Evolutionary conservation across 2,329 filamentous ascomycete species (phyloP), one percentile per base, ranked within the genome.

Genomic region (Curvularia lunata): DNA sequence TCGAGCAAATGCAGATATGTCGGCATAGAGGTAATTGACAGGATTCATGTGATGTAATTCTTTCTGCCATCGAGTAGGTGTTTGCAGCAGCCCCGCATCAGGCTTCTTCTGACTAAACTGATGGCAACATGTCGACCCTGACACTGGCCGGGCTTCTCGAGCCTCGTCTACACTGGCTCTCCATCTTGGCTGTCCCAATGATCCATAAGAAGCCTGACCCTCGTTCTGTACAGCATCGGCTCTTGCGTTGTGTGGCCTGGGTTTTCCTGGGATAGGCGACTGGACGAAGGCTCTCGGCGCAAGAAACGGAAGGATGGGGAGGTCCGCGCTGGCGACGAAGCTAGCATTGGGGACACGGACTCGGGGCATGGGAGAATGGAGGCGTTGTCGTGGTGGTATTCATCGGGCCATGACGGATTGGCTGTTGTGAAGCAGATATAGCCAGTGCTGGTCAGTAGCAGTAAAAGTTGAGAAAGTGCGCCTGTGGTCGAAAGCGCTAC

Each of bases 281-380:
- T 64, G 67, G 63, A 62, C 66, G 56, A 72, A 74, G 56, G 67
- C 69, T 57, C 75, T 66, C 28, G 77, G 77, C 21, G 76, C 76
- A 52, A 79, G 75, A 58, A 78, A 77, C 10, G 76, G 74, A 18
- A 79, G 72, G 48, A 77, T 41, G 40, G 73, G 72, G 38, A 58
- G 61, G 43, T 73, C 70, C 16, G 64, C 65, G 66, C 63, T 61
- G 68, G 73, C 66, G 61, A 69, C 57, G 65, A 66, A 65, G 70
- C 72, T 68, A 61, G 63, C 69, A 69, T 75, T 66, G 46, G 68
- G 65, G 46, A 72, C 18, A 46, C 60, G 65, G 54, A 69, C 67
- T 64, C 66, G 72, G 69, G 71, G 72, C 74, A 77, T 77, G 65
- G 59, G 64, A 59, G 63, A 38, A 60, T 5, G 52, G 58, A 49